These are phyloP conservation scores for Microglena sp. DNA, from an alignment of 139 green algal species.

Conservation along the genomic window DNA sequence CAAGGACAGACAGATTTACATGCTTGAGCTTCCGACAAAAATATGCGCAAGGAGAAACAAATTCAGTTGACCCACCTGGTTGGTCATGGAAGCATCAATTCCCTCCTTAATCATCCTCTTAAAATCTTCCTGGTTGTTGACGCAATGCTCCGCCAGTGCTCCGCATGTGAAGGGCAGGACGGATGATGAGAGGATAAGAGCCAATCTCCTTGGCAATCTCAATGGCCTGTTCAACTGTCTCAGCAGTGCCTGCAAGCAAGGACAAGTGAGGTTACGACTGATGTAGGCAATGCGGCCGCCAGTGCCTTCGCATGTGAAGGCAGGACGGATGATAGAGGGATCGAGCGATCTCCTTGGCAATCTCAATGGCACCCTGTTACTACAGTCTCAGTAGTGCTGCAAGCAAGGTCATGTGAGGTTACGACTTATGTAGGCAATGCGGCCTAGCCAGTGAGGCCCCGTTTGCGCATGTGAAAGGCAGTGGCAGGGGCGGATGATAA, in stretches of 20 bases:
- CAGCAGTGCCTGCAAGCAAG: slow-evolving; percentile 44
- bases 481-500: too few species aligned
- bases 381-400: too few species aligned
- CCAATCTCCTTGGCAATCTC: slow-evolving; percentile 52
- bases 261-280: too few species aligned
- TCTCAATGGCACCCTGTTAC: too few species aligned
- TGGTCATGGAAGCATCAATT: slow-evolving; percentile 86
- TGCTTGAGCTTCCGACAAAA: too few species aligned
- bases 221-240: slow-evolving; percentile 51
- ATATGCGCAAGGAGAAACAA: too few species aligned
- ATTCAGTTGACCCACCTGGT: slow-evolving; percentile 57
- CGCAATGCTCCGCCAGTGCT: slow-evolving; percentile 92
- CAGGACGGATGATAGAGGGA: slow-evolving; percentile 96
- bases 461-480: too few species aligned
- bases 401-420: too few species aligned
- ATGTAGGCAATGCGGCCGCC: slow-evolving; percentile 99
- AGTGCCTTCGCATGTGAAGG: slow-evolving; percentile 95
- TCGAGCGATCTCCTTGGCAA: slow-evolving; percentile 73
- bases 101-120: slow-evolving; percentile 71
- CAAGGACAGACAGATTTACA: too few species aligned
- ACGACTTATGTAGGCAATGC: too few species aligned
- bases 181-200: slow-evolving; percentile 94
- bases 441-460: too few species aligned
- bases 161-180: slow-evolving; percentile 95
- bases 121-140: slow-evolving; percentile 98